Evolutionary conservation across 306 rosid genomes (phyloP).

Genomic region (Geum urbanum): DNA sequence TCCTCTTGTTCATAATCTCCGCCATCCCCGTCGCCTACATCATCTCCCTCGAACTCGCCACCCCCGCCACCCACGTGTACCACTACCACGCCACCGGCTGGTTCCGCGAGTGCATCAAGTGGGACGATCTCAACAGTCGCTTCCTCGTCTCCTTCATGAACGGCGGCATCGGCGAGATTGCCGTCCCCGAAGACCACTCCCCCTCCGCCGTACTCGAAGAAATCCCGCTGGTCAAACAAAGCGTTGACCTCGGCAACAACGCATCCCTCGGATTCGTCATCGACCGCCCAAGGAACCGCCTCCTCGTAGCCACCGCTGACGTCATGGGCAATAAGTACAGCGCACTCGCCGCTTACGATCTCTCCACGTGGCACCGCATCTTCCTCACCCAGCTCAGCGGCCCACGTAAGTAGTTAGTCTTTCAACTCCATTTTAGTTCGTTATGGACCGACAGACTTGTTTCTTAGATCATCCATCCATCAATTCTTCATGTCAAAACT

Average conservation of each 20-base stretch:
- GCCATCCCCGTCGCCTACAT: conserved; percentile 72
- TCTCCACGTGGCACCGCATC: conserved; percentile 60
- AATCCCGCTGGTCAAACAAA: conserved; percentile 39
- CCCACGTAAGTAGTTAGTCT: conserved; percentile 40
- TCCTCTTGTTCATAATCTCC: conserved; percentile 42
- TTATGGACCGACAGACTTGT: too few relatives aligned
- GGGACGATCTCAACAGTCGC: conserved; percentile 64
- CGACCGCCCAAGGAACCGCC: conserved; percentile 56
- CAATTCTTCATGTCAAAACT: too few relatives aligned
- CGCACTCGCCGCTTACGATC: conserved; percentile 68
- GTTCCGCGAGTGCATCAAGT: conserved; percentile 70
- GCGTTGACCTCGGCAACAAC: conserved; percentile 50
- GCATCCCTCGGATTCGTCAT: conserved; percentile 59
- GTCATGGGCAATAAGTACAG: conserved; percentile 44
- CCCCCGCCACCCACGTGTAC: conserved; percentile 55
- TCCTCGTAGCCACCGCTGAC: conserved; percentile 60
- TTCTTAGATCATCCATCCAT: too few relatives aligned
- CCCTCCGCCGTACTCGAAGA: conserved; percentile 40
- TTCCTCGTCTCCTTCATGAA: conserved; percentile 53
- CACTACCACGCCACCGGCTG: conserved; percentile 63
- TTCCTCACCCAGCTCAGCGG: conserved; percentile 64
- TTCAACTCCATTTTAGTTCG: background rate
- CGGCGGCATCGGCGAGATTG: conserved; percentile 62
- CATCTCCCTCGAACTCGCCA: conserved; percentile 58
- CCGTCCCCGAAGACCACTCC: conserved; percentile 30